A percentile compares a stretch with the other conserved stretches of the same genome.
phyloP scores from a whole-genome alignment of 768 basidiomycete genomes.

The Auriscalpium vulgare region DNA sequence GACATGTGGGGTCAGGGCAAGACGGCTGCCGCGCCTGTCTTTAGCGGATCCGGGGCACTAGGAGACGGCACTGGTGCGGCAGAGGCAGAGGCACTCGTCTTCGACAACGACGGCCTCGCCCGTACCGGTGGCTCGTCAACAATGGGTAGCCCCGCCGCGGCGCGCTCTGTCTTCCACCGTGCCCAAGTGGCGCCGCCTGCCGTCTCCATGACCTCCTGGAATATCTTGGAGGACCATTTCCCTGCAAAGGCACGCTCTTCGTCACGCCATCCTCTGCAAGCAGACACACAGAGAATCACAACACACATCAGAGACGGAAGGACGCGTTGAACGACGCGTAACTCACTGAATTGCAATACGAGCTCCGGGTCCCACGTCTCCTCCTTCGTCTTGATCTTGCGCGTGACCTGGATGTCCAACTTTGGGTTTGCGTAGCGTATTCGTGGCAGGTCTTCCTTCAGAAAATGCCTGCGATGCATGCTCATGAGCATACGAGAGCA shows the following conservation, averaged over 20 bases:
- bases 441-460: slow-evolving; percentile 69
- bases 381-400: slow-evolving; percentile 40
- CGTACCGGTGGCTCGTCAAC: slow-evolving; percentile 20
- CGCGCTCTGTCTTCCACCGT: slow-evolving; percentile 41
- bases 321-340: background rate
- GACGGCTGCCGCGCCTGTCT: slow-evolving; percentile 16
- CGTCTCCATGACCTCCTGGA: slow-evolving; percentile 61
- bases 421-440: slow-evolving; percentile 72
- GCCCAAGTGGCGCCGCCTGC: slow-evolving; percentile 57
- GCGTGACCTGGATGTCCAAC: slow-evolving; percentile 52
- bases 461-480: slow-evolving; percentile 50
- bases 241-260: slow-evolving; percentile 45
- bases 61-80: too few species aligned
- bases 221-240: slow-evolving; percentile 63
- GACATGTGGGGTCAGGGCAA: background rate
- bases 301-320: background rate
- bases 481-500: background rate
- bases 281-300: too few species aligned
- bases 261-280: slow-evolving; percentile 42
- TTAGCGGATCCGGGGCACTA: background rate
- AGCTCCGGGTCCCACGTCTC: slow-evolving; percentile 58
- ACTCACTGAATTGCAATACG: slow-evolving; percentile 57
- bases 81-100: too few species aligned
- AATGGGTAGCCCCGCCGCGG: slow-evolving; percentile 39
- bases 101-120: background rate